These are phyloP conservation scores for Trametes hirsuta DNA, from an alignment of 1,284 basidiomycete species.

Conservation along the genomic window DNA sequence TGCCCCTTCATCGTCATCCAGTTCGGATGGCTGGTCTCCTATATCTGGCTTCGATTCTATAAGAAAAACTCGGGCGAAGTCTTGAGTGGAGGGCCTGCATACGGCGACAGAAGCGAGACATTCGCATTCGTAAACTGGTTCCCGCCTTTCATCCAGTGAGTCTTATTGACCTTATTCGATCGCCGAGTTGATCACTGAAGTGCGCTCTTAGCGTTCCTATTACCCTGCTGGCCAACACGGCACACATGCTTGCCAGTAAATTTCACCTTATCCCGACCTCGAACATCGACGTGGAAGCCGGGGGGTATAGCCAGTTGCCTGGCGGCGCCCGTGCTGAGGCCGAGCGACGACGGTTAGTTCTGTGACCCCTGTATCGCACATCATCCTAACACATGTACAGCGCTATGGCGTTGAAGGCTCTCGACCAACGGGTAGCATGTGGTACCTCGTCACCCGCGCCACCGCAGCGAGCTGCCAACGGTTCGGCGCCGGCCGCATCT, in stretches of 20 bases:
- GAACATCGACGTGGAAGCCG: conserved; percentile 69
- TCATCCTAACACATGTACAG: conserved; percentile 43
- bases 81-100: conserved; percentile 60
- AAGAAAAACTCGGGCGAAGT: conserved; percentile 76
- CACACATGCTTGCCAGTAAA: conserved; percentile 72
- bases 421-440: conserved; percentile 86
- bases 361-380: conserved; percentile 4
- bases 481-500: conserved; percentile 18
- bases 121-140: conserved; percentile 98
- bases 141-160: conserved; percentile 90
- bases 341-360: conserved; percentile 80
- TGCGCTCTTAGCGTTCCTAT: conserved; percentile 58
- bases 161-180: conserved; percentile 35
- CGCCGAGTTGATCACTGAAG: neutral
- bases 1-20: conserved; percentile 97
- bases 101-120: conserved; percentile 94
- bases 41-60: conserved; percentile 96
- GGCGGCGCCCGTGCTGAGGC: conserved; percentile 91
- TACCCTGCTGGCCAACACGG: conserved; percentile 66
- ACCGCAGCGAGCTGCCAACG: conserved; percentile 44
- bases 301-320: conserved; percentile 75
- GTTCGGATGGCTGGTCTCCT: conserved; percentile 96
- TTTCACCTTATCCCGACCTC: conserved; percentile 80
- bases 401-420: conserved; percentile 92
- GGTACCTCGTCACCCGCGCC: conserved; percentile 44